Base-by-base conservation (phyloP, 805 yeast genomes). In the Jamesozyma spencerorum region DNA sequence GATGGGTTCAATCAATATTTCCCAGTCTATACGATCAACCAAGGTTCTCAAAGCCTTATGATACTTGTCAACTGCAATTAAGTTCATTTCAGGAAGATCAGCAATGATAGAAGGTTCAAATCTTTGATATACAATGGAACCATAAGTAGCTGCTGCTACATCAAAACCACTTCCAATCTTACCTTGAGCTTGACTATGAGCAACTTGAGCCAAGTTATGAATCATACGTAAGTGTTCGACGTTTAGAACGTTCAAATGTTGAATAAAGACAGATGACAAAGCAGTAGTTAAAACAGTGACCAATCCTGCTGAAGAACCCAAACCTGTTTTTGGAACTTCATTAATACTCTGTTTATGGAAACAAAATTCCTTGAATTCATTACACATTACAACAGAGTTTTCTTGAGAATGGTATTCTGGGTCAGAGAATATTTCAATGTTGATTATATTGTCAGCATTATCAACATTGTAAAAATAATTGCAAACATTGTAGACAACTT, bases 121-220 rank as follows among this genome's bases (percentile, higher is more conserved):
- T 45, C 98, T 68, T 34, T 75, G 70, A 60, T 92, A 92, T 5
- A 79, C 70, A 35, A 88, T 81, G 0, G 95, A 83, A 1, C 98
- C 98, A 60, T 72, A 90, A 0, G 85, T 81, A 0, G 98, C 98
- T 19, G 97, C 81, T 0, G 95, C 97, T 32, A 92, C 94, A 57
- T 92, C 98, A 61, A 92, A 92, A 0, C 98, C 98, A 3, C 96
- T 86, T 0, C 98, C 98, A 19, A 92, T 79, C 60, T 92, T 92
- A 26, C 85, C 85, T 60, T 92, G 98, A 2, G 98, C 97, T 42
- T 76, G 72, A 58, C 96, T 88, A 60, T 92, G 98, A 0, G 95
- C 81, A 7, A 85, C 68, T 58, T 92, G 98, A 0, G 96, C 76
- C 20, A 86, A 62, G 52, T 86, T 90, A 58, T 92, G 97, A 28